A percentile compares a stretch with the other conserved stretches of the same genome.
phyloP scores from a whole-genome alignment of 495 filamentous ascomycete genomes.

The Podospora didyma region DNA sequence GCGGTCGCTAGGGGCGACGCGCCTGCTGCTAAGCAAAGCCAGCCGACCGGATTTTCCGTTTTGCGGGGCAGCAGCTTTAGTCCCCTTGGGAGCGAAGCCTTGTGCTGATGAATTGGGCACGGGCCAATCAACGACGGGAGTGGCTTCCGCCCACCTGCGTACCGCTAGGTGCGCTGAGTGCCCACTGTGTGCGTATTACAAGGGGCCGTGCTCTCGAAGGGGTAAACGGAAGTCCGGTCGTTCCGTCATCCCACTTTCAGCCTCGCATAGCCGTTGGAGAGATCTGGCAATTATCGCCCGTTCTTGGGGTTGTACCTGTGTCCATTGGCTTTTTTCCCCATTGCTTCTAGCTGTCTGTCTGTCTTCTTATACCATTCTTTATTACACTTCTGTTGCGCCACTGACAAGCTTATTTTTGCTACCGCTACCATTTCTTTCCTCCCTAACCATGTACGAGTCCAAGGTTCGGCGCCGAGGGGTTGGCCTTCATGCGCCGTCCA shows the following conservation, averaged over 20 bases:
- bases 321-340: neutral
- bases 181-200: too few relatives aligned
- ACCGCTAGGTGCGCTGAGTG: too few relatives aligned
- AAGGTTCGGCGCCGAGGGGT: neutral
- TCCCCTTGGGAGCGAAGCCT: neutral
- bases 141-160: neutral
- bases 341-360: neutral
- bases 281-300: neutral
- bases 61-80: neutral
- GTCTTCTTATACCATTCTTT: neutral
- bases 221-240: neutral
- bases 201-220: neutral
- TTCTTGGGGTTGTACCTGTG: neutral
- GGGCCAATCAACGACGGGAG: neutral
- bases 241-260: conserved; percentile 9
- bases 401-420: neutral
- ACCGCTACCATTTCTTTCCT: neutral
- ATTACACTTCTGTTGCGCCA: neutral
- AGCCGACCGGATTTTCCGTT: neutral
- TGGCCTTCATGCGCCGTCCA: neutral
- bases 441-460: neutral
- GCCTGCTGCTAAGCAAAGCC: neutral
- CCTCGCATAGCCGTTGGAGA: conserved; percentile 10
- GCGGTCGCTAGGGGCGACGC: neutral
- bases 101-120: neutral